Conservation (phyloP, 1,284 basidiomycete species). For the Schizophyllum commune region DNA sequence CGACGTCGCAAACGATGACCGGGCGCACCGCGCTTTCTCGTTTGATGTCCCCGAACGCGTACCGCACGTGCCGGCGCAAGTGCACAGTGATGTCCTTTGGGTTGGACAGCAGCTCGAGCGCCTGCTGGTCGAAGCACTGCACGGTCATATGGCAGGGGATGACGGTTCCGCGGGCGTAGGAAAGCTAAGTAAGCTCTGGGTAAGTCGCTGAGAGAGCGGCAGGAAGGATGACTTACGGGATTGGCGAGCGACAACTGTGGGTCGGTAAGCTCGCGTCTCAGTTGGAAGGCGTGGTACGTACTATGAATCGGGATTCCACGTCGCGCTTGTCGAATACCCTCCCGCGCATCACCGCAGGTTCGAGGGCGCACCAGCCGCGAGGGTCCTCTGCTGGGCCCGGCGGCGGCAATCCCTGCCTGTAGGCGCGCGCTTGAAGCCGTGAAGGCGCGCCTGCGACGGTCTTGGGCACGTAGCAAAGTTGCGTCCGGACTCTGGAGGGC, state of each 20-base stretch:
- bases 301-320: conserved; percentile 9
- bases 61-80: conserved; percentile 7
- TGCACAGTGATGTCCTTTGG: conserved; percentile 6
- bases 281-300: background rate
- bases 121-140: conserved; percentile 8
- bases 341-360: conserved; percentile 6
- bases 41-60: background rate
- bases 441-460: conserved; percentile 4
- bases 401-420: conserved; percentile 9
- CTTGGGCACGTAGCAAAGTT: conserved; percentile 4
- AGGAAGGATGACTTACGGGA: conserved; percentile 4
- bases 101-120: conserved; percentile 7
- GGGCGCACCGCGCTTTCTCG: background rate
- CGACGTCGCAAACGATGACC: background rate
- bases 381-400: conserved; percentile 8
- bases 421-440: conserved; percentile 4
- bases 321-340: conserved; percentile 7
- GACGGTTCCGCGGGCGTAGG: conserved; percentile 6
- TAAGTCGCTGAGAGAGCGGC: background rate
- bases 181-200: conserved; percentile 4
- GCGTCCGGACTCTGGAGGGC: conserved; percentile 5
- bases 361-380: conserved; percentile 7
- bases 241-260: conserved; percentile 7
- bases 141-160: conserved; percentile 12
- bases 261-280: background rate